These are phyloP conservation scores for Neurospora sp. DNA, from an alignment of 495 filamentous ascomycete genomes.

Conservation along the genomic window DNA sequence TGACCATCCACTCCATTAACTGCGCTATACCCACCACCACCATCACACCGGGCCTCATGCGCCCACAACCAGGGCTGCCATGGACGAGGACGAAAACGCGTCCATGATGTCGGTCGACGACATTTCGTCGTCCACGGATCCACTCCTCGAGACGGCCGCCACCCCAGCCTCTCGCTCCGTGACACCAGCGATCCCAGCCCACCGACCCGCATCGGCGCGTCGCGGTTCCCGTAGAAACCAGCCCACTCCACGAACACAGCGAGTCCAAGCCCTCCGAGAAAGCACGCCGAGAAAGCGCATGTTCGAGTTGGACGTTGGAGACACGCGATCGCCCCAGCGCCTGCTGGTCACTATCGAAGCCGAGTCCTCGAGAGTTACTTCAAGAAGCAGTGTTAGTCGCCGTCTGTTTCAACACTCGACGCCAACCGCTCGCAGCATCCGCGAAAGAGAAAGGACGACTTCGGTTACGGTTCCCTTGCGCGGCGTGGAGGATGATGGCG, in stretches of 20 bases:
- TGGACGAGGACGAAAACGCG: conserved; percentile 10
- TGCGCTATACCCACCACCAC: background rate
- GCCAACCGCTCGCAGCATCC: conserved; percentile 12
- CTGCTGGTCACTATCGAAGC: conserved; percentile 45
- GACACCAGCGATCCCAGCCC: background rate
- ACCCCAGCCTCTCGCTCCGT: conserved; percentile 16
- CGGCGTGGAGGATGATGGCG: conserved; percentile 33
- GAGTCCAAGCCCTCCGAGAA: conserved; percentile 14
- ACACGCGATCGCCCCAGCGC: conserved; percentile 37
- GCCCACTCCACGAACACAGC: conserved; percentile 12
- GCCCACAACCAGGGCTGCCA: conserved; percentile 2
- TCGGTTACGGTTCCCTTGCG: conserved; percentile 41
- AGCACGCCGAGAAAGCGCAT: conserved; percentile 42
- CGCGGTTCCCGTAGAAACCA: conserved; percentile 14
- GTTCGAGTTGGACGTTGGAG: conserved; percentile 44
- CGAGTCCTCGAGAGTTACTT: conserved; percentile 19
- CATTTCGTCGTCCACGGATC: conserved; percentile 38
- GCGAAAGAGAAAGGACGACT: conserved; percentile 21
- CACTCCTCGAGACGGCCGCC: conserved; percentile 28
- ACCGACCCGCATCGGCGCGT: conserved; percentile 15
- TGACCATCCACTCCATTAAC: background rate
- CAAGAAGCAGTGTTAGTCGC: conserved; percentile 21
- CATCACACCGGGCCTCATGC: background rate
- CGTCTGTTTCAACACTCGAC: conserved; percentile 30
- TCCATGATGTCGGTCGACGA: conserved; percentile 24